phyloP scores from a whole-genome alignment of 345 rosid genomes.

The Kernera saxatilis region DNA sequence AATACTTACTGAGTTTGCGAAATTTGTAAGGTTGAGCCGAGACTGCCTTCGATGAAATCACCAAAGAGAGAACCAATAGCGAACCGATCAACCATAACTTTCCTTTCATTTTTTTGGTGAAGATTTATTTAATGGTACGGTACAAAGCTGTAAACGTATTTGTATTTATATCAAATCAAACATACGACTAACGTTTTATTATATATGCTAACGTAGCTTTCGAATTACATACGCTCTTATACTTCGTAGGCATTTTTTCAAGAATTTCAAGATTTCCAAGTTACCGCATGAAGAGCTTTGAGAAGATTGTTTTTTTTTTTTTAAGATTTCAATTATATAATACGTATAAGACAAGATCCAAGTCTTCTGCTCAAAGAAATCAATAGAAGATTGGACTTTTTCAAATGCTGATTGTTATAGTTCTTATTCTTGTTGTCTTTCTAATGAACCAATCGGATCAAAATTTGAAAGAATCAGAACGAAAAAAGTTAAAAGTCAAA shows the following conservation, averaged over 20 bases:
- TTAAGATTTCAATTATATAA: not conserved
- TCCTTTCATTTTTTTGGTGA: not conserved
- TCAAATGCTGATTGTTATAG: not conserved
- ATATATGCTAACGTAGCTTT: not conserved
- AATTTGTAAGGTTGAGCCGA: not conserved
- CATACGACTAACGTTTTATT: not conserved
- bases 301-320: too few relatives aligned
- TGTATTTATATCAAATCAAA: not conserved
- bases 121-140: not conserved
- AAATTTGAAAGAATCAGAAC: not conserved
- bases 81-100: not conserved
- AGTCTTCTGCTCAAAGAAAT: not conserved
- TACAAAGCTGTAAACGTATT: not conserved
- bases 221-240: not conserved
- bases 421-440: not conserved
- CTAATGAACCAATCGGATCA: not conserved
- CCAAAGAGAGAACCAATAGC: conserved; percentile 9
- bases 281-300: conserved; percentile 2
- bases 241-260: too few relatives aligned
- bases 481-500: not conserved
- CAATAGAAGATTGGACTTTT: not conserved
- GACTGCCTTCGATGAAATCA: not conserved
- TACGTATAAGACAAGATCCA: conserved; percentile 9
- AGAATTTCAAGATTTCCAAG: not conserved
- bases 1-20: conserved; percentile 6